phyloP scores from a whole-genome alignment of 164 flowering plant genomes.

The Aristolochia californica region DNA sequence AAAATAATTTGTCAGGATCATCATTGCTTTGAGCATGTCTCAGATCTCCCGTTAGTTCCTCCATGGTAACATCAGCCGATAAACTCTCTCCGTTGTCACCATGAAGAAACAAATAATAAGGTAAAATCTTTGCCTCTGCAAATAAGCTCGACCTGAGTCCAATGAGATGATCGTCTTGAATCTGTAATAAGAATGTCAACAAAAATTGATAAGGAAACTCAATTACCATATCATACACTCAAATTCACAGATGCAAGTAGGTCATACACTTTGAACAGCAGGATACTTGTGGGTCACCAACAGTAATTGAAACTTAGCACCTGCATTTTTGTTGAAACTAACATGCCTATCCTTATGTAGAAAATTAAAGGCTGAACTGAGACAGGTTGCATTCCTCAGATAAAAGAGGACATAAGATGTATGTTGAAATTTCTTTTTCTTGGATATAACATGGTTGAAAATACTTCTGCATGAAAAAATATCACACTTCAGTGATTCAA shows the following conservation, averaged over 20 bases:
- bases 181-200: conserved; percentile 18
- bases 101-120: conserved; percentile 48
- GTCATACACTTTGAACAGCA: conserved; percentile 33
- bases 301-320: conserved; percentile 51
- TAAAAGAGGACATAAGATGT: conserved; percentile 33
- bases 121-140: conserved; percentile 63
- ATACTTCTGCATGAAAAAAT: conserved; percentile 51
- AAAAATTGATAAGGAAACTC: not conserved
- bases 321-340: conserved; percentile 15
- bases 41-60: conserved; percentile 10
- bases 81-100: conserved; percentile 13
- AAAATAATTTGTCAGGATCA: conserved; percentile 10
- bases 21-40: conserved; percentile 4
- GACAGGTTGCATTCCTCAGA: conserved; percentile 22
- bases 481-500: conserved; percentile 14
- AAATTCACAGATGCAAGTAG: not conserved
- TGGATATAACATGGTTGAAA: conserved; percentile 20
- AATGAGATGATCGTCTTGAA: conserved; percentile 21
- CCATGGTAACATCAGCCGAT: conserved; percentile 7
- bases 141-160: conserved; percentile 28
- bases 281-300: conserved; percentile 70
- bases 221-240: not conserved
- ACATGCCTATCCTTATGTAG: conserved; percentile 12
- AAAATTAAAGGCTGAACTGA: conserved; percentile 20
- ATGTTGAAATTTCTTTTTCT: conserved; percentile 16